Percentiles rank a stretch among this genome's conserved stretches.
Conservation (phyloP, 2,329 filamentous ascomycete species). For the Cladobotryum protrusum region DNA sequence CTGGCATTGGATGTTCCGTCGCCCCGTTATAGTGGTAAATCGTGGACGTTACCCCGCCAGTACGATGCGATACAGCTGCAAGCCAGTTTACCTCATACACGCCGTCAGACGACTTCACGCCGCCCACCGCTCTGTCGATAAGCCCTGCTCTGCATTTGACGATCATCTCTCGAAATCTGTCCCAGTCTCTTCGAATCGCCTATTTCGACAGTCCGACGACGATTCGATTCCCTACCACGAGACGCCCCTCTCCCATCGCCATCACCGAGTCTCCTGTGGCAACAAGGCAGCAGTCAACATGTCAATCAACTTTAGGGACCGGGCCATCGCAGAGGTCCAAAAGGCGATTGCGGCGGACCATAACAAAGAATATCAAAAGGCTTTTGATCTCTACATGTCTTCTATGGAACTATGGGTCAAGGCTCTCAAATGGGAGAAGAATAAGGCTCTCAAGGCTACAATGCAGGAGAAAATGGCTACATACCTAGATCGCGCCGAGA, state of each 20-base stretch:
- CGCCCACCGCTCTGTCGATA: slow-evolving; percentile 4
- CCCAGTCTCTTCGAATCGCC: neutral
- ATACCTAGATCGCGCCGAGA: slow-evolving; percentile 98
- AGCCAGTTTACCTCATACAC: slow-evolving; percentile 1
- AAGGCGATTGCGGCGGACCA: slow-evolving; percentile 97
- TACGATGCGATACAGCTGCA: slow-evolving; percentile 7
- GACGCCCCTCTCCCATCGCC: slow-evolving; percentile 1
- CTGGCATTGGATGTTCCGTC: slow-evolving; percentile 5
- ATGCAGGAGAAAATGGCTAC: slow-evolving; percentile 91
- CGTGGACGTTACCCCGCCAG: slow-evolving; percentile 11
- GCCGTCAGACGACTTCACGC: slow-evolving; percentile 2
- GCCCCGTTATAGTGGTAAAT: slow-evolving; percentile 12
- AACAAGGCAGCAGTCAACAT: slow-evolving; percentile 44
- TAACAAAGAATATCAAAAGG: slow-evolving; percentile 92
- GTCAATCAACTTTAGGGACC: slow-evolving; percentile 95
- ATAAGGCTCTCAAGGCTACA: slow-evolving; percentile 93
- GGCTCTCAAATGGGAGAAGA: slow-evolving; percentile 99
- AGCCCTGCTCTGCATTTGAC: neutral
- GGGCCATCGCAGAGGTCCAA: slow-evolving; percentile 93
- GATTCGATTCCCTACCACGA: neutral
- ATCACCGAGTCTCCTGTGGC: neutral
- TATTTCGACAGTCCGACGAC: neutral
- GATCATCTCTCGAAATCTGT: neutral
- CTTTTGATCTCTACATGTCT: slow-evolving; percentile 93
- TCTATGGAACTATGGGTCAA: slow-evolving; percentile 98